These are phyloP conservation scores for Fusarium euwallaceae DNA, from an alignment of 2,329 filamentous ascomycete genomes.

Conservation along the genomic window DNA sequence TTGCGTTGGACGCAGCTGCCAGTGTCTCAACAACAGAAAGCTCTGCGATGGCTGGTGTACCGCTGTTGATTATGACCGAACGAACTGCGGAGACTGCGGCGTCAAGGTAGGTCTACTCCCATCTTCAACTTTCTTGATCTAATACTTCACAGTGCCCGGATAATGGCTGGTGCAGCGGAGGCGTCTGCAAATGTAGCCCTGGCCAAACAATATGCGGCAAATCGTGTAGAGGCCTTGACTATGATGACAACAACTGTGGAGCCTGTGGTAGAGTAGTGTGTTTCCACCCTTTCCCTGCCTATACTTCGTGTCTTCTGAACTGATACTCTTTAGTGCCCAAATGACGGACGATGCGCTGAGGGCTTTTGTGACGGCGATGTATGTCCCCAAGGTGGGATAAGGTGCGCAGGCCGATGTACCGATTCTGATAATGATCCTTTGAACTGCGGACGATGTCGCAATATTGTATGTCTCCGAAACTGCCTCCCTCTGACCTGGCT, in stretches of 20 bases:
- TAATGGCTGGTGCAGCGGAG: background rate
- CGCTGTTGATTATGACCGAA: background rate
- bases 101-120: background rate
- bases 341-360: background rate
- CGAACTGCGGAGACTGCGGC: background rate
- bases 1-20: background rate
- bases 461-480: background rate
- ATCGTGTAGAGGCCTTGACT: background rate
- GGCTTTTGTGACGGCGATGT: background rate
- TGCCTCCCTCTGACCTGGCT: background rate
- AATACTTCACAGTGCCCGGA: background rate
- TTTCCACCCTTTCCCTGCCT: background rate
- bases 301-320: background rate
- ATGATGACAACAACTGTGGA: background rate
- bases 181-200: background rate
- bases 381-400: background rate
- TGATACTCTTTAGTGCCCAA: background rate
- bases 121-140: background rate
- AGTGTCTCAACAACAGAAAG: background rate
- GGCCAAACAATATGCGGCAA: background rate
- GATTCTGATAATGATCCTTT: background rate
- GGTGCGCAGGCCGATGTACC: background rate
- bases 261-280: background rate
- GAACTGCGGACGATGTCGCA: background rate
- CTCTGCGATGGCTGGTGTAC: background rate